A percentile compares a stretch with the other conserved stretches of the same genome.
phyloP scores from a whole-genome alignment of 2,329 filamentous ascomycete genomes.

The Sporothrix humicola region DNA sequence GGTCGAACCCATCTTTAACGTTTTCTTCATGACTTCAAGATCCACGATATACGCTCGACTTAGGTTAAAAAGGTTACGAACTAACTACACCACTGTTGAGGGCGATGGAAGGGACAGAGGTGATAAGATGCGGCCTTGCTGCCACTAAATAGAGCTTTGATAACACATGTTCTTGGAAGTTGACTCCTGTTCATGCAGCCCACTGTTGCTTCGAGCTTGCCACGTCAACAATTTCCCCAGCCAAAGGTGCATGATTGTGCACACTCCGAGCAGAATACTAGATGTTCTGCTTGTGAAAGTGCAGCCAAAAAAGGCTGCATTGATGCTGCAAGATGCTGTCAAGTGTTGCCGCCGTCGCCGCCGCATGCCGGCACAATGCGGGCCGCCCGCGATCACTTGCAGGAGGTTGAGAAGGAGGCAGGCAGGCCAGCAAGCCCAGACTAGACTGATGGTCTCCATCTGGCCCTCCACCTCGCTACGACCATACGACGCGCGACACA shows the following conservation, averaged over 20 bases:
- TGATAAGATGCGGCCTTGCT: background rate
- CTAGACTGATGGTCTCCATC: background rate
- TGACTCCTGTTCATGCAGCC: background rate
- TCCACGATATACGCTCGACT: too few species aligned
- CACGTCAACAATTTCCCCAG: background rate
- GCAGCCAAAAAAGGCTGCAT: too few species aligned
- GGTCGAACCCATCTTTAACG: too few species aligned
- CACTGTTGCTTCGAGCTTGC: background rate
- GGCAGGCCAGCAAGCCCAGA: background rate
- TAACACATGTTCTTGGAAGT: background rate
- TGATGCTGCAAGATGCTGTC: too few species aligned
- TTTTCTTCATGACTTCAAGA: too few species aligned
- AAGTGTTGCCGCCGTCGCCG: background rate
- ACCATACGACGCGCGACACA: conserved; percentile 19
- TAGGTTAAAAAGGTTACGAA: background rate
- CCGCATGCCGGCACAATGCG: conserved; percentile 3
- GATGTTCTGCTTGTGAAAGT: background rate
- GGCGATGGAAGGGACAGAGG: background rate
- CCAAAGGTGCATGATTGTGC: background rate
- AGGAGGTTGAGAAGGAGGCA: background rate
- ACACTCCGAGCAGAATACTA: background rate
- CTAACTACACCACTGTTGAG: background rate
- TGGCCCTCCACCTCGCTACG: background rate
- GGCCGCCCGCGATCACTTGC: conserved; percentile 1
- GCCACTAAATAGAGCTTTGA: background rate